Evolutionary conservation across 257 asterid genomes (phyloP).

Genomic region (Petunia secreta): DNA sequence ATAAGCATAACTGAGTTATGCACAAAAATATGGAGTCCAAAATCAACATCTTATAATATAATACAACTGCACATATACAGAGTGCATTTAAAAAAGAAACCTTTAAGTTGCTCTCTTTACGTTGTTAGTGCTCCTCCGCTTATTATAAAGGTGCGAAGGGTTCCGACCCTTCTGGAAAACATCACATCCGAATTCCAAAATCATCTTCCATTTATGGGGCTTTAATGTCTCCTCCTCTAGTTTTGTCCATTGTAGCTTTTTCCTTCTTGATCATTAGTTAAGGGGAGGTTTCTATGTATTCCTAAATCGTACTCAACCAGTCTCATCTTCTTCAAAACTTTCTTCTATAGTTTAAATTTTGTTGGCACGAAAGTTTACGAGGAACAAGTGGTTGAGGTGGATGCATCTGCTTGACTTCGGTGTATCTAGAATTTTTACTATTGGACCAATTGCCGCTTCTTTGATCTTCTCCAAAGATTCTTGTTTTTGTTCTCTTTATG

Average conservation of each 20-base stretch:
- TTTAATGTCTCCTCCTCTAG: conserved; percentile 61
- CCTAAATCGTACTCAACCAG: conserved; percentile 41
- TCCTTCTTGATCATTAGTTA: conserved; percentile 46
- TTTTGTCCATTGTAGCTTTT: conserved; percentile 55
- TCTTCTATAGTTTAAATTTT: conserved; percentile 40
- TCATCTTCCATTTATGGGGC: conserved; percentile 52
- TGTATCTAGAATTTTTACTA: conserved; percentile 20
- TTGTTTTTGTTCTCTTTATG: conserved; percentile 37
- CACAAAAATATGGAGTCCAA: background rate
- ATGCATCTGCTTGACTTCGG: conserved; percentile 33
- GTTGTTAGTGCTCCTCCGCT: conserved; percentile 70
- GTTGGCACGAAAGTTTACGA: conserved; percentile 26
- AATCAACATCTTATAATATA: background rate
- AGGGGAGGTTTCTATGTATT: conserved; percentile 36
- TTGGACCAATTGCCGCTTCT: conserved; percentile 28
- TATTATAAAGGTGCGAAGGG: conserved; percentile 66
- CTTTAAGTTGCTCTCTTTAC: conserved; percentile 26
- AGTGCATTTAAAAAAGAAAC: background rate
- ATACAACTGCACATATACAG: background rate
- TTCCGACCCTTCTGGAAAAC: conserved; percentile 58
- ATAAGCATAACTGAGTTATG: background rate
- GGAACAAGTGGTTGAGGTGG: conserved; percentile 33
- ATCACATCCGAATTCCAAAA: conserved; percentile 56
- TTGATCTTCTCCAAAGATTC: conserved; percentile 30
- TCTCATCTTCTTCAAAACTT: conserved; percentile 55